Evolutionary conservation across 2,329 filamentous ascomycete genomes (phyloP).

Genomic region (Stagonosporopsis cucurbitacearum): DNA sequence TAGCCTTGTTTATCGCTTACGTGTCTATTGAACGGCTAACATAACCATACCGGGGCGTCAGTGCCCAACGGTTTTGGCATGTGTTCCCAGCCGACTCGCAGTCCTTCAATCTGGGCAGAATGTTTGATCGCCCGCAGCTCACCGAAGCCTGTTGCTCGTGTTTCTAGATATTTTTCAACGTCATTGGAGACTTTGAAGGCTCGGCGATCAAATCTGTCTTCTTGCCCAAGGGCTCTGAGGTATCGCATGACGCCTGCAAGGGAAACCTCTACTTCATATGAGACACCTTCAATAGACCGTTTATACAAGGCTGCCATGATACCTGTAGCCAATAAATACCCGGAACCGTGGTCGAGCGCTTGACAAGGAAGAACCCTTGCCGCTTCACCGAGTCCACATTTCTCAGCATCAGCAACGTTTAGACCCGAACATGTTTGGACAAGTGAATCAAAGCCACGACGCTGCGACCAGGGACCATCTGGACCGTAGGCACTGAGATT

Average conservation of each 20-base stretch:
- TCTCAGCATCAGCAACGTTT: constrained; percentile 62
- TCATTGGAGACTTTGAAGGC: constrained; percentile 44
- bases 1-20: background rate
- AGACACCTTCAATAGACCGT: constrained; percentile 53
- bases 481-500: constrained; percentile 62
- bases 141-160: constrained; percentile 55
- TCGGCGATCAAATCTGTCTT: constrained; percentile 52
- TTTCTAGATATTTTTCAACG: constrained; percentile 52
- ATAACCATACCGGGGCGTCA: constrained; percentile 53
- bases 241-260: constrained; percentile 64
- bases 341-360: constrained; percentile 62
- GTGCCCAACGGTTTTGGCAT: constrained; percentile 60
- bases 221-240: constrained; percentile 61
- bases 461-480: constrained; percentile 54
- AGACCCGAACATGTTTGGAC: constrained; percentile 64
- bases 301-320: constrained; percentile 60
- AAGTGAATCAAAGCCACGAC: constrained; percentile 63
- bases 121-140: constrained; percentile 57
- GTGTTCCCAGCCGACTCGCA: constrained; percentile 56
- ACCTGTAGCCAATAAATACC: constrained; percentile 63
- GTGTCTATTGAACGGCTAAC: background rate
- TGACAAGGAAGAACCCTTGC: constrained; percentile 60
- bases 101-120: constrained; percentile 55
- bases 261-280: constrained; percentile 62
- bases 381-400: constrained; percentile 49